Percentiles rank a stretch among this genome's conserved stretches.
phyloP scores from a whole-genome alignment of 306 rosid species.

The Hylodesmum podocarpum region DNA sequence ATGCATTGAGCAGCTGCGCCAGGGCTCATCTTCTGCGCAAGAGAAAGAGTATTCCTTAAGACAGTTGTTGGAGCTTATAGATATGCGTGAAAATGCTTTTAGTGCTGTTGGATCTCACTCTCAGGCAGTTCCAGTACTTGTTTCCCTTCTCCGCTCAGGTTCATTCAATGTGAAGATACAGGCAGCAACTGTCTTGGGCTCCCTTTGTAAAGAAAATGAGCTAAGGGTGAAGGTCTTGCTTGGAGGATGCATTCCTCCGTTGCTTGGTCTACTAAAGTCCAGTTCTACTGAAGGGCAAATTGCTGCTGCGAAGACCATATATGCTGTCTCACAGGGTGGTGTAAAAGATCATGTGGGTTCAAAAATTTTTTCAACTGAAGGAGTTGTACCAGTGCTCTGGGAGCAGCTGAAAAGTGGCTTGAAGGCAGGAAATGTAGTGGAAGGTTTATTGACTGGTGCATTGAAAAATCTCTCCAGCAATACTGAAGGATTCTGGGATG shows the following conservation, averaged over 20 bases:
- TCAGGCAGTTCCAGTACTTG: conserved; percentile 99
- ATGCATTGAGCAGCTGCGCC: conserved; percentile 97
- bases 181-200: conserved; percentile 92
- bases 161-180: conserved; percentile 92
- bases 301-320: conserved; percentile 95
- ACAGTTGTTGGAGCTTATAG: conserved; percentile 83
- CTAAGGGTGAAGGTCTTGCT: conserved; percentile 95
- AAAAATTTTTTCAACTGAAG: conserved; percentile 96
- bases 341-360: conserved; percentile 95
- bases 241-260: conserved; percentile 99
- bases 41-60: conserved; percentile 93
- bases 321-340: conserved; percentile 96
- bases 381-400: conserved; percentile 98
- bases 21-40: conserved; percentile 69
- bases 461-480: conserved; percentile 83
- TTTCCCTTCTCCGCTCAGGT: conserved; percentile 97
- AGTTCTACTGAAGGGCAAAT: conserved; percentile 85
- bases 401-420: conserved; percentile 70
- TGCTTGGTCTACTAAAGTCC: conserved; percentile 95
- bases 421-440: conserved; percentile 77
- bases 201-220: conserved; percentile 95
- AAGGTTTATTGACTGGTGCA: conserved; percentile 88
- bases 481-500: conserved; percentile 96
- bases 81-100: conserved; percentile 88
- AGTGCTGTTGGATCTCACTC: conserved; percentile 99